Percentiles rank a stretch among this genome's conserved stretches.
Evolutionary conservation across 139 green algal species (phyloP).

Genomic region (Yamagishiella unicocca): DNA sequence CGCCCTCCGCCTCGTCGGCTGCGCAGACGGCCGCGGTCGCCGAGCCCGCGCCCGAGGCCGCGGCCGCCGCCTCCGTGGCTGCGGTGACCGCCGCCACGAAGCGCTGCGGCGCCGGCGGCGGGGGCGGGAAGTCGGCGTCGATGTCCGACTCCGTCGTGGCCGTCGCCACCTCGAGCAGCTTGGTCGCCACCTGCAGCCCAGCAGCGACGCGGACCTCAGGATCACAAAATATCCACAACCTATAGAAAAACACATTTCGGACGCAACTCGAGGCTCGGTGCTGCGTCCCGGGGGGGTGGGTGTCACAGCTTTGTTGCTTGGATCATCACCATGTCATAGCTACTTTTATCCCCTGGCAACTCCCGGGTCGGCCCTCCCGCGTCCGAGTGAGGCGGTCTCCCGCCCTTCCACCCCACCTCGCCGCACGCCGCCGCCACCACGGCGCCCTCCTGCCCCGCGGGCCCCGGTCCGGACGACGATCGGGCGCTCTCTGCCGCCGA

Average conservation of each 20-base stretch:
- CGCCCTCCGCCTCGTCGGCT: background rate
- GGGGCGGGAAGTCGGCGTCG: slow-evolving; percentile 4
- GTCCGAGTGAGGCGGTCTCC: no score
- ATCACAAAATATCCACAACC: no score
- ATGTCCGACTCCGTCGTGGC: slow-evolving; percentile 1
- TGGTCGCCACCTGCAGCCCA: slow-evolving; percentile 25
- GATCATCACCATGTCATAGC: no score
- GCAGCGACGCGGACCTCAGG: no score
- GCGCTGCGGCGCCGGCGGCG: slow-evolving; percentile 29
- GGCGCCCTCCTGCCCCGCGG: background rate
- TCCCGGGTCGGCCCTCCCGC: no score
- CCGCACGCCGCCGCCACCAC: slow-evolving; percentile 21
- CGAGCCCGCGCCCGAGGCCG: background rate
- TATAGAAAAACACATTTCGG: no score
- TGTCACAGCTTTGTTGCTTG: no score
- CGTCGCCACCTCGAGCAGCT: slow-evolving; percentile 25
- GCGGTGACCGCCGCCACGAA: slow-evolving; percentile 38
- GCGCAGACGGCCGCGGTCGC: background rate
- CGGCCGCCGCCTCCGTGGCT: slow-evolving; percentile 15
- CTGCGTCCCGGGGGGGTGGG: no score
- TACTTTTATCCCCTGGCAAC: no score
- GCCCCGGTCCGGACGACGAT: background rate
- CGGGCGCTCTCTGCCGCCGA: slow-evolving; percentile 13
- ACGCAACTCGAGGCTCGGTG: no score
- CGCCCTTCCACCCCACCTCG: background rate